A percentile compares a stretch with the other conserved stretches of the same genome.
phyloP scores from a whole-genome alignment of 2,329 filamentous ascomycete species.

The Fusarium poae region DNA sequence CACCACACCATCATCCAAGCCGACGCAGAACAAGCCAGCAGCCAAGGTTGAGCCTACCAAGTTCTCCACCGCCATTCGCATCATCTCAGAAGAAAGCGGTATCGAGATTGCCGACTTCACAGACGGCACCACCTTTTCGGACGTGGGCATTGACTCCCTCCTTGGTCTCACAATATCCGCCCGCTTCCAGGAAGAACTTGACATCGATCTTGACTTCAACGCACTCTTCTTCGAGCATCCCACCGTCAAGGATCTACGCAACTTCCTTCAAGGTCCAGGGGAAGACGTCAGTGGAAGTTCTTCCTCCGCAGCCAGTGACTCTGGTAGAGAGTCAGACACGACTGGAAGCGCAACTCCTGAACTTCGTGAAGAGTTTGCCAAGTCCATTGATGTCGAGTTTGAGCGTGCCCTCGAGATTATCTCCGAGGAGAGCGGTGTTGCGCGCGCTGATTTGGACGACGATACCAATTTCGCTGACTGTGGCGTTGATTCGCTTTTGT shows the following conservation, averaged over 20 bases:
- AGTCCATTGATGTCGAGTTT: constrained; percentile 26
- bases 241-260: constrained; percentile 67
- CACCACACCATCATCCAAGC: accelerated
- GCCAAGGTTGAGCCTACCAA: constrained; percentile 6
- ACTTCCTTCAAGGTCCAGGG: constrained; percentile 19
- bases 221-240: constrained; percentile 65
- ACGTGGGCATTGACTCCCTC: constrained; percentile 72
- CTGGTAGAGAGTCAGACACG: constrained; percentile 6
- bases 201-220: constrained; percentile 66
- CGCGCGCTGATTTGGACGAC: constrained; percentile 67
- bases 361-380: constrained; percentile 9
- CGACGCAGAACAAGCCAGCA: neutral
- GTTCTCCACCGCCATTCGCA: constrained; percentile 19
- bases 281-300: constrained; percentile 25
- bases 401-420: constrained; percentile 39
- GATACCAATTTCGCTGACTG: constrained; percentile 69
- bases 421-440: constrained; percentile 67
- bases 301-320: constrained; percentile 29
- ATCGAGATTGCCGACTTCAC: constrained; percentile 59
- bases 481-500: constrained; percentile 72
- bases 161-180: constrained; percentile 70
- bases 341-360: constrained; percentile 19
- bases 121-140: constrained; percentile 68
- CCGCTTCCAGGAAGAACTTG: constrained; percentile 69
- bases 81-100: constrained; percentile 42